phyloP scores from a whole-genome alignment of 2,329 filamentous ascomycete species.

The Fusarium metavorans region DNA sequence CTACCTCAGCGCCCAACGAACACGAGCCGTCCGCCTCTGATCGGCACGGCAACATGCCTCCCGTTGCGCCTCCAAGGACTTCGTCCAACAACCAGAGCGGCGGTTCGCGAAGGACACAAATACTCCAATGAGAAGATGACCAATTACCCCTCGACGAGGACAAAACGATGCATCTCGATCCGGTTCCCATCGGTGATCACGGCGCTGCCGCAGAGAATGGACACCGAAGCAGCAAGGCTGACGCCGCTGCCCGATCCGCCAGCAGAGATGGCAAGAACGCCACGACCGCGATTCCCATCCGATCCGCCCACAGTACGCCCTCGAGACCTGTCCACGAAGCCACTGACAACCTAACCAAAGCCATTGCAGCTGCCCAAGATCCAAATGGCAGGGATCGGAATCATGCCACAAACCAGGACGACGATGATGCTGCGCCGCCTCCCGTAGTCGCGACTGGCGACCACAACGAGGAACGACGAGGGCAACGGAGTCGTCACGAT shows the following conservation, averaged over 20 bases:
- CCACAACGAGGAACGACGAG: conserved; percentile 61
- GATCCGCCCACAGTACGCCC: conserved; percentile 59
- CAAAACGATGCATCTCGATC: conserved; percentile 52
- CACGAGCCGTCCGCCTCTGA: conserved; percentile 59
- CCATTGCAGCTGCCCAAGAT: conserved; percentile 62
- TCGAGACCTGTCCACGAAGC: conserved; percentile 76
- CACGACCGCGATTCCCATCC: conserved; percentile 58
- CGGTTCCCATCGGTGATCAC: conserved; percentile 49
- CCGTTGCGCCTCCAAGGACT: conserved; percentile 82
- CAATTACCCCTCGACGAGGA: conserved; percentile 57
- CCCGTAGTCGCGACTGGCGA: conserved; percentile 59
- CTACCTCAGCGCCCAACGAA: conserved; percentile 55
- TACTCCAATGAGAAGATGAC: conserved; percentile 59
- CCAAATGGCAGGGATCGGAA: conserved; percentile 46
- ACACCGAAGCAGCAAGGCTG: conserved; percentile 50
- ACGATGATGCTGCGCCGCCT: conserved; percentile 57
- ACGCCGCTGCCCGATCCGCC: conserved; percentile 54
- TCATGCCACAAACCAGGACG: conserved; percentile 40
- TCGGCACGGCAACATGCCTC: conserved; percentile 72
- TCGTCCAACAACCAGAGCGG: conserved; percentile 73
- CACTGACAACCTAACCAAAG: conserved; percentile 81
- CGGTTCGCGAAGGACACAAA: conserved; percentile 58
- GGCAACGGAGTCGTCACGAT: conserved; percentile 69
- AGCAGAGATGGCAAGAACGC: conserved; percentile 55
- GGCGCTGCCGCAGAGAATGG: conserved; percentile 45